Base-by-base conservation (phyloP, 2,329 filamentous ascomycete species). In the Xylaria sp. region DNA sequence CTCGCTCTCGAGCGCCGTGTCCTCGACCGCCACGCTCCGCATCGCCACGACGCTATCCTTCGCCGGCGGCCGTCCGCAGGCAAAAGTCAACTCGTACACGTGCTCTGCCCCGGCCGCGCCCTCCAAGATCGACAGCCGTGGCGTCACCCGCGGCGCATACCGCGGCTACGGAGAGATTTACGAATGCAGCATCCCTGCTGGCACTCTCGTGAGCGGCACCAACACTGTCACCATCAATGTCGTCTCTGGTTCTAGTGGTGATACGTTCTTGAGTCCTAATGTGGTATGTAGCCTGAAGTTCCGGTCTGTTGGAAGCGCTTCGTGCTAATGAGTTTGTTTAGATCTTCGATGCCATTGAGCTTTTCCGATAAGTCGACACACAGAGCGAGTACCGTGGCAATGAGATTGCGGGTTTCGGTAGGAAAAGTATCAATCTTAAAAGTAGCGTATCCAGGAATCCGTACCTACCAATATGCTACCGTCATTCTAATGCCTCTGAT, bases 1-100 rank as follows among this genome's bases (percentile, higher is more conserved):
- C 71, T 80, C 81, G 0, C 77, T 85, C 0, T 78, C 79, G 0
- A 77, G 80, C 10, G 77, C 80, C 0, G 79, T 84, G 34, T 79
- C 79, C 1, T 81, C 80, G 0, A 80, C 81, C 0, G 82, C 84
- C 0, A 87, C 84, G 0, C 78, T 89, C 10, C 81, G 86, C 30
- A 82, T 89, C 55, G 86, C 85, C 2, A 89, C 87, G 0, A 89
- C 87, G 0, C 78, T 89, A 3, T 81, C 84, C 0, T 89, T 87
- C 66, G 85, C 85, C 0, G 84, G 86, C 28, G 86, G 80, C 0
- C 78, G 87, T n/a, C 86, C 87, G 0, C 78, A 80, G 4, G 83
- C 82, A 2, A 81, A 73, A 55, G 74, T 81, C 12, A 79, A 78
- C 28, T 70, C 65, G 55, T 80, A 77, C 74, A 58, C 71, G 20